Evolutionary conservation across 139 green algal species (phyloP).

Genomic region (Micractinium sp.): DNA sequence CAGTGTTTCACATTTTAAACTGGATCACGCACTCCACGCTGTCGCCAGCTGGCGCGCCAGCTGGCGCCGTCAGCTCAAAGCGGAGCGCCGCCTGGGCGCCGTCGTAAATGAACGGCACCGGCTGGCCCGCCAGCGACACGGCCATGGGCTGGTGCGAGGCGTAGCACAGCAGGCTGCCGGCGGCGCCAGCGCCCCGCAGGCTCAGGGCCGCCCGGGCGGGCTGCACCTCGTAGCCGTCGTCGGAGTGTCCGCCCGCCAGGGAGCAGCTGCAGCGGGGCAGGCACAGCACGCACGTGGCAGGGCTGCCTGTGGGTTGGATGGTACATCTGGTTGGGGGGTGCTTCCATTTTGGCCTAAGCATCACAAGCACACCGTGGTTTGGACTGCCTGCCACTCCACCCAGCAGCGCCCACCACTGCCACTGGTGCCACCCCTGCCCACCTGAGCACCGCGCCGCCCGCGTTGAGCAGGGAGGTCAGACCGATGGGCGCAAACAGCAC

Average conservation of each 20-base stretch:
- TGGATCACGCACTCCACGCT: not conserved
- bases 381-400: not conserved
- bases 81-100: not conserved
- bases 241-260: constrained; percentile 1
- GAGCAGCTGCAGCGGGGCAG: constrained; percentile 3
- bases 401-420: too few relatives aligned
- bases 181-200: constrained; percentile 35
- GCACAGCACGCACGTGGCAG: not conserved
- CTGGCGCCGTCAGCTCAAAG: constrained; percentile 8
- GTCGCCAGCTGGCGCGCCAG: not conserved
- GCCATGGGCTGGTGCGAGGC: not conserved
- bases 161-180: constrained; percentile 41
- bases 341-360: not conserved
- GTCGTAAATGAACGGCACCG: constrained; percentile 25
- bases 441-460: constrained; percentile 68
- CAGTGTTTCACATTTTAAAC: constrained; percentile 2
- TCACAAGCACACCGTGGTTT: not conserved
- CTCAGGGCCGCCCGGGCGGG: constrained; percentile 1
- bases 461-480: constrained; percentile 78
- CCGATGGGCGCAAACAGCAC: constrained; percentile 70
- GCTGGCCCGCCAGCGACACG: not conserved
- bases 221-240: constrained; percentile 24
- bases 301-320: too few relatives aligned
- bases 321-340: too few relatives aligned
- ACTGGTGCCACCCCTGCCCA: too few relatives aligned